phyloP scores from a whole-genome alignment of 2,329 filamentous ascomycete genomes.

The Fonsecaea monophora region DNA sequence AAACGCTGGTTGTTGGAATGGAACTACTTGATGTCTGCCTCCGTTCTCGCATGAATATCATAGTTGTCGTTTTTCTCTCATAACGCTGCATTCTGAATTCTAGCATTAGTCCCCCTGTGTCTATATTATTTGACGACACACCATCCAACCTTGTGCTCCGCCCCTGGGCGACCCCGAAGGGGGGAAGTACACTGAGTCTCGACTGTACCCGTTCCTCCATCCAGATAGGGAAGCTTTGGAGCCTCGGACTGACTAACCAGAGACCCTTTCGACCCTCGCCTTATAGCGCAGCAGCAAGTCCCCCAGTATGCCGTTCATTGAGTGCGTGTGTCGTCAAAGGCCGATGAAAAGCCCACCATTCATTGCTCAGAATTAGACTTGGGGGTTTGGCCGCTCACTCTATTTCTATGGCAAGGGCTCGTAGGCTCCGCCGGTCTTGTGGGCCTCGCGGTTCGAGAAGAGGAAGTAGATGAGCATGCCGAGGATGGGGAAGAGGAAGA shows the following conservation, averaged over 20 bases:
- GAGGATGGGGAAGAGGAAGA: constrained; percentile 36
- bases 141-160: not conserved
- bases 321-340: too few relatives aligned
- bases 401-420: constrained; percentile 28
- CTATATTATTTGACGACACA: not conserved
- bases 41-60: not conserved
- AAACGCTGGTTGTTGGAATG: not conserved
- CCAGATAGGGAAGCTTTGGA: too few relatives aligned
- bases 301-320: not conserved
- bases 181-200: not conserved
- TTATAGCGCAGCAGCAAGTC: not conserved
- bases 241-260: too few relatives aligned
- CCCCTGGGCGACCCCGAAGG: not conserved
- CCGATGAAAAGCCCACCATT: too few relatives aligned
- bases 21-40: not conserved
- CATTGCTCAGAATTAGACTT: too few relatives aligned
- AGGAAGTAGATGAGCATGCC: constrained; percentile 36
- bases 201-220: not conserved
- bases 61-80: not conserved
- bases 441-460: constrained; percentile 33
- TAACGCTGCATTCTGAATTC: not conserved
- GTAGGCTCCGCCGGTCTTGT: constrained; percentile 30
- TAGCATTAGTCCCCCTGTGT: not conserved
- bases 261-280: not conserved
- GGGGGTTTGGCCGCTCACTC: too few relatives aligned